Conservation (phyloP, 1,284 basidiomycete genomes). For the Pascua guehoae region DNA sequence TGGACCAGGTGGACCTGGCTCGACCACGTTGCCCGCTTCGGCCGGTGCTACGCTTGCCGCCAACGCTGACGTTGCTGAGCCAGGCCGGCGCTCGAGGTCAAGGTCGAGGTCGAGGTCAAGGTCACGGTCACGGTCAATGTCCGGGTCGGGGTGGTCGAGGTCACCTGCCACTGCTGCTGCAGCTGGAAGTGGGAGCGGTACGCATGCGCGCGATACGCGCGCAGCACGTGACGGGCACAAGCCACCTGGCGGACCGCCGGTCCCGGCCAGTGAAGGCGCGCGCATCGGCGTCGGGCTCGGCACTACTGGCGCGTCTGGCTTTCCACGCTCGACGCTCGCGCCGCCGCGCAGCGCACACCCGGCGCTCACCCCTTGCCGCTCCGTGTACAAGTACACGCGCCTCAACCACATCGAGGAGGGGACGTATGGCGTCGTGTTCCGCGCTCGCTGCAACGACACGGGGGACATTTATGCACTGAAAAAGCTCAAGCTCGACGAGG, state of each 20-base stretch:
- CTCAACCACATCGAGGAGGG: constrained; percentile 99
- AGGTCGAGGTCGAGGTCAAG: constrained; percentile 7
- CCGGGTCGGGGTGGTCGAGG: neutral
- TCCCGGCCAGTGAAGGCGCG: too few relatives aligned
- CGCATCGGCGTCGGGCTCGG: too few relatives aligned
- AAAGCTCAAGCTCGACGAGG: constrained; percentile 96
- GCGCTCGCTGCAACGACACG: constrained; percentile 87
- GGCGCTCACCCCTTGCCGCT: constrained; percentile 72
- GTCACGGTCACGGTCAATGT: neutral
- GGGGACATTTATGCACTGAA: constrained; percentile 95
- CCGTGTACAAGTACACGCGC: constrained; percentile 86
- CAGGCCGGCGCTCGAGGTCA: too few relatives aligned
- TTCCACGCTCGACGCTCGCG: constrained; percentile 52
- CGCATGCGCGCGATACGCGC: too few relatives aligned
- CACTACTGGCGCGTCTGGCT: neutral
- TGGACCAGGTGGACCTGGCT: neutral
- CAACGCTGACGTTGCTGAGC: too few relatives aligned
- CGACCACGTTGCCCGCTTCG: neutral
- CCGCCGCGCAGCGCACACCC: constrained; percentile 73
- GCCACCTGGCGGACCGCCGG: too few relatives aligned
- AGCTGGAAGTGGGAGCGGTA: too few relatives aligned
- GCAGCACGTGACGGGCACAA: too few relatives aligned
- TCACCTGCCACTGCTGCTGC: too few relatives aligned
- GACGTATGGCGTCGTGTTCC: constrained; percentile 95
- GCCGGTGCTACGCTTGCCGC: too few relatives aligned